Conservation (phyloP, 305 asterid species). For the Solanum hybrid region DNA sequence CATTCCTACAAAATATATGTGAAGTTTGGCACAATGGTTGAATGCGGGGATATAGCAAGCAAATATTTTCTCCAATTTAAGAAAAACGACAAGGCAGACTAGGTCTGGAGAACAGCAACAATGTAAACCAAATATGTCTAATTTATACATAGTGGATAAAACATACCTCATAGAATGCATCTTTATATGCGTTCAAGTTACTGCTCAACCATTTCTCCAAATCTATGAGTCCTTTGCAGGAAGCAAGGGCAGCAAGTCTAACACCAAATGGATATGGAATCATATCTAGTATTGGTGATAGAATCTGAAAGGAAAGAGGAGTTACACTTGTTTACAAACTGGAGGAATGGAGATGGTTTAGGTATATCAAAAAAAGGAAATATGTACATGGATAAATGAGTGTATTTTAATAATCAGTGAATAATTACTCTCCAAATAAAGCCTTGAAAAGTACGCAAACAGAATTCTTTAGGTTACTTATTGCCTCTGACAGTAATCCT, state of each 20-base stretch:
- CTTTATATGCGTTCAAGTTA: constrained; percentile 47
- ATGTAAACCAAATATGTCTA: not conserved
- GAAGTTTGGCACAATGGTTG: not conserved
- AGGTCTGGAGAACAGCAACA: not conserved
- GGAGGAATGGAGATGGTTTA: not conserved
- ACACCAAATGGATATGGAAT: constrained; percentile 55
- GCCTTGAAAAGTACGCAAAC: not conserved
- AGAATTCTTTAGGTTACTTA: not conserved
- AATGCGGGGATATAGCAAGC: not conserved
- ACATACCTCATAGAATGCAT: constrained; percentile 67
- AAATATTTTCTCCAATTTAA: not conserved
- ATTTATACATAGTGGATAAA: not conserved
- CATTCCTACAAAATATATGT: constrained; percentile 55
- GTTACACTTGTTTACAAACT: not conserved
- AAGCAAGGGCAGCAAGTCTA: constrained; percentile 77
- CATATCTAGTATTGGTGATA: constrained; percentile 53
- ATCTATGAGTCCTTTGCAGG: constrained; percentile 60
- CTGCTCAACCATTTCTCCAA: constrained; percentile 73
- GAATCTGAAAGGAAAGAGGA: constrained; percentile 38
- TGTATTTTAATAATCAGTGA: not conserved
- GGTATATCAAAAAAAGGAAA: not conserved
- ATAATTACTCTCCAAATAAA: not conserved
- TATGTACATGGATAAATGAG: not conserved
- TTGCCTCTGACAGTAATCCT: not conserved
- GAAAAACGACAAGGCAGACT: not conserved